These are phyloP conservation scores for Tricholomella constricta DNA, from an alignment of 768 basidiomycete species.

Conservation along the genomic window DNA sequence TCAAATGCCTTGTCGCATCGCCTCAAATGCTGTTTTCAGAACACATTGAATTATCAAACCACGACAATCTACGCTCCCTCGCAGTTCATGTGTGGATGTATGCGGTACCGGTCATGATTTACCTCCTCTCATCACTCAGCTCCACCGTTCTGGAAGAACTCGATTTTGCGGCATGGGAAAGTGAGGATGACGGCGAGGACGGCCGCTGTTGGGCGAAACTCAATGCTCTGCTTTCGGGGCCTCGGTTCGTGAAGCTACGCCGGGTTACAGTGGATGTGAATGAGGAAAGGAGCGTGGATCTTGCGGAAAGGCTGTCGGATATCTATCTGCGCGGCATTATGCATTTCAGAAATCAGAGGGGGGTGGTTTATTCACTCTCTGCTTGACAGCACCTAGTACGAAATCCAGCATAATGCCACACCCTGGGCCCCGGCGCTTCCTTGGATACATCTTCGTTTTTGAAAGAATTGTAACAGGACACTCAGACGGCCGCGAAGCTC, in stretches of 20 bases:
- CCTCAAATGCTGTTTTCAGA: not conserved
- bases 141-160: not conserved
- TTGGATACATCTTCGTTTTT: too few relatives aligned
- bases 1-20: too few relatives aligned
- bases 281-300: not conserved
- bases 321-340: not conserved
- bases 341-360: not conserved
- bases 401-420: too few relatives aligned
- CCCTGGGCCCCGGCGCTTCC: too few relatives aligned
- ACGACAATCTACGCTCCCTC: not conserved
- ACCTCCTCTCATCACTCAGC: not conserved
- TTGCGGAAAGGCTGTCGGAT: not conserved
- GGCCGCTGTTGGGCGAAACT: not conserved
- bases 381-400: too few relatives aligned
- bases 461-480: too few relatives aligned
- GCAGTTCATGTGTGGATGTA: not conserved
- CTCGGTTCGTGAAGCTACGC: not conserved
- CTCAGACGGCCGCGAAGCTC: too few relatives aligned
- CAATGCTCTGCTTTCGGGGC: not conserved
- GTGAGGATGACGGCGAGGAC: not conserved
- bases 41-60: not conserved
- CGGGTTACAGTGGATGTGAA: conserved; percentile 1
- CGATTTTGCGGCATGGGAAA: not conserved
- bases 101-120: not conserved
- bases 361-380: too few relatives aligned